Base-by-base conservation (phyloP, 352 stramenopile genomes). In the Phytophthora multivora region DNA sequence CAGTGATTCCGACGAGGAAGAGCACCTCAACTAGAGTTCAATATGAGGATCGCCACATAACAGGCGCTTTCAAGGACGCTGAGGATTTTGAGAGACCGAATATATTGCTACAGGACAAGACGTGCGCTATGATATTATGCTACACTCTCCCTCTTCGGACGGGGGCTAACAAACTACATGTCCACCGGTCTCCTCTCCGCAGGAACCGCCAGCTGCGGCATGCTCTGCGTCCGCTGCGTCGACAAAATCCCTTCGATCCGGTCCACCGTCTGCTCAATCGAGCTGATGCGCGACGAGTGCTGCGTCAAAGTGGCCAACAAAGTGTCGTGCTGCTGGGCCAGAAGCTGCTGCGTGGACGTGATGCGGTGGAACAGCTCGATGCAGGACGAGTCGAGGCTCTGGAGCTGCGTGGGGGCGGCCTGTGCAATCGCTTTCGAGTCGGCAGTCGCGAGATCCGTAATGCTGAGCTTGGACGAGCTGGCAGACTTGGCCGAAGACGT, bases 271-370 rank as follows among this genome's bases (percentile, higher is more conserved):
- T 82, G 47, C 49, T 81, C 79, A 26, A 86, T 85, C n/a, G 65
- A 72, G 25, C 59, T 72, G 60, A 86, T 78, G n/a, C 73, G 77
- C n/a, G 60, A 71, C 19, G 79, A 81, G 46, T 83, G 77, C 25
- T 84, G 66, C 12, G 62, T 72, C 16, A 88, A 43, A 16, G 75
- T 81, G 25, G 57, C 55, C 16, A 88, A 48, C 11, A 86, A 50
- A 16, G 59, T 75, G 38, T 66, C 60, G 39, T 83, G 79, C 28
- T 90, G 81, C 51, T 80, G 58, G 16, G 71, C 75, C 10, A 94
- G 70, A 30, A 91, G 59, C 39, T 89, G 70, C 65, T 90, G 85
- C 15, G 85, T 92, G 19, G 71, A 73, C 38, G 82, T 80, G 52
- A 92, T 85, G 45, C 83, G 72, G 38, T 71, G 66, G 18, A 89